Percentiles rank a stretch among this genome's conserved stretches.
Evolutionary conservation across 495 filamentous ascomycete species (phyloP).

Genomic region (Oleoguttula mirabilis): DNA sequence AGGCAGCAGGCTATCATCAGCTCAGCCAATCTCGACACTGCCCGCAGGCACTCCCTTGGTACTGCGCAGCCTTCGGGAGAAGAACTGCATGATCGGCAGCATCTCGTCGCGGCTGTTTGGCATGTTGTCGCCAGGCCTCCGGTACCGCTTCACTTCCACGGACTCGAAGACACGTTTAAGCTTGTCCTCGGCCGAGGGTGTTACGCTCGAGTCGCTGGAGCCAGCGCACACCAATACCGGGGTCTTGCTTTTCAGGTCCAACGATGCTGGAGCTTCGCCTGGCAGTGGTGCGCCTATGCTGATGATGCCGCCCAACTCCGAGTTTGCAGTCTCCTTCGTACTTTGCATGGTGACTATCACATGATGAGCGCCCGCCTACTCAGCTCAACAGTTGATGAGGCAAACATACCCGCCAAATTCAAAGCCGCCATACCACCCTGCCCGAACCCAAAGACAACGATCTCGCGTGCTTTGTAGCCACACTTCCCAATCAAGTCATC

Average conservation of each 20-base stretch:
- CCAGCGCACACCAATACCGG: conserved; percentile 66
- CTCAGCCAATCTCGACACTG: conserved; percentile 40
- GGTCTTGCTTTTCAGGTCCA: conserved; percentile 47
- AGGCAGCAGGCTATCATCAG: too few species aligned
- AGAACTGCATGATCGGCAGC: conserved; percentile 86
- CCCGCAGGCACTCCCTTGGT: conserved; percentile 49
- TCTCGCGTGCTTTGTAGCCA: conserved; percentile 54
- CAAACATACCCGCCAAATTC: conserved; percentile 37
- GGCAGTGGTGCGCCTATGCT: conserved; percentile 67
- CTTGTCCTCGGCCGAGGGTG: conserved; percentile 47
- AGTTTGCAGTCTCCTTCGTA: too few species aligned
- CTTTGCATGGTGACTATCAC: too few species aligned
- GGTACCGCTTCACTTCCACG: conserved; percentile 66
- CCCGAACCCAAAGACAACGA: conserved; percentile 73
- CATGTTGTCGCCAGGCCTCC: conserved; percentile 67
- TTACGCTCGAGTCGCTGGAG: conserved; percentile 48
- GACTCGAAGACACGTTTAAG: conserved; percentile 57
- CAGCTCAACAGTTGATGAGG: too few species aligned
- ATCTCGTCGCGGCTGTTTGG: conserved; percentile 73
- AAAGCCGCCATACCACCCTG: conserved; percentile 78
- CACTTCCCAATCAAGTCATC: conserved; percentile 52
- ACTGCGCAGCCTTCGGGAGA: conserved; percentile 63
- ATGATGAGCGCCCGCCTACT: too few species aligned
- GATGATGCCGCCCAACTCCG: conserved; percentile 50
- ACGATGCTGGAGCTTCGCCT: conserved; percentile 22